A percentile compares a stretch with the other conserved stretches of the same genome.
Conservation (phyloP, 2,329 filamentous ascomycete species). For the Colletotrichum sp. region DNA sequence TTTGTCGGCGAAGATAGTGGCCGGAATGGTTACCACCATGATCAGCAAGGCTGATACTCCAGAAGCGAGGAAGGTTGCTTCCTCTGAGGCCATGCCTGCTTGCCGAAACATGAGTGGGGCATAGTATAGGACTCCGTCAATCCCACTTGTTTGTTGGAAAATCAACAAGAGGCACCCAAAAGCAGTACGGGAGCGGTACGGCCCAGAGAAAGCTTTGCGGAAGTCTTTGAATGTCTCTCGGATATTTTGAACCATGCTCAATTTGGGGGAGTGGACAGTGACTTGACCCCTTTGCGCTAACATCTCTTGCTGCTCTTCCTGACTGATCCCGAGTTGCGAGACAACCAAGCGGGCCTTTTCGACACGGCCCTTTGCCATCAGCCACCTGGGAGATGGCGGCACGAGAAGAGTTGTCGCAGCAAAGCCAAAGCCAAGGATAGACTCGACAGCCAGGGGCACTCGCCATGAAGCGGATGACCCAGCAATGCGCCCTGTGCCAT, state of each 20-base stretch:
- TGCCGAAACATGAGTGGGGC: conserved; percentile 64
- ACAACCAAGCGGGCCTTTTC: conserved; percentile 43
- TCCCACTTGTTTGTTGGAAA: conserved; percentile 60
- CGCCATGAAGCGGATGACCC: conserved; percentile 58
- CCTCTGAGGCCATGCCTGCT: conserved; percentile 58
- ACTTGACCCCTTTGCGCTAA: neutral
- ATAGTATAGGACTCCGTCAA: conserved; percentile 68
- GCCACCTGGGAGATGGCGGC: conserved; percentile 61
- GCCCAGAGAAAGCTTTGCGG: conserved; percentile 5
- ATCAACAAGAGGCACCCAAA: conserved; percentile 64
- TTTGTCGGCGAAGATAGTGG: conserved; percentile 56
- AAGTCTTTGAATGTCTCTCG: conserved; percentile 33
- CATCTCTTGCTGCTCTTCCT: neutral
- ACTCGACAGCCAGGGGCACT: conserved; percentile 50
- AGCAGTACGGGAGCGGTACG: conserved; percentile 47
- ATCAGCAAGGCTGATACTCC: conserved; percentile 63
- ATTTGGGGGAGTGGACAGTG: conserved; percentile 29
- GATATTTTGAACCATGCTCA: conserved; percentile 29
- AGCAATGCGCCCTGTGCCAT: conserved; percentile 53
- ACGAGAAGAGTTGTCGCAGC: conserved; percentile 35
- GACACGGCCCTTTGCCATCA: conserved; percentile 45
- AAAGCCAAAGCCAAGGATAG: conserved; percentile 37
- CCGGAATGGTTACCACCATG: conserved; percentile 59
- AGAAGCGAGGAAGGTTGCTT: conserved; percentile 61
- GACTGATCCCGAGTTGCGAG: neutral